Evolutionary conservation across 805 yeast genomes (phyloP).

Genomic region (Suhomyces sp.): DNA sequence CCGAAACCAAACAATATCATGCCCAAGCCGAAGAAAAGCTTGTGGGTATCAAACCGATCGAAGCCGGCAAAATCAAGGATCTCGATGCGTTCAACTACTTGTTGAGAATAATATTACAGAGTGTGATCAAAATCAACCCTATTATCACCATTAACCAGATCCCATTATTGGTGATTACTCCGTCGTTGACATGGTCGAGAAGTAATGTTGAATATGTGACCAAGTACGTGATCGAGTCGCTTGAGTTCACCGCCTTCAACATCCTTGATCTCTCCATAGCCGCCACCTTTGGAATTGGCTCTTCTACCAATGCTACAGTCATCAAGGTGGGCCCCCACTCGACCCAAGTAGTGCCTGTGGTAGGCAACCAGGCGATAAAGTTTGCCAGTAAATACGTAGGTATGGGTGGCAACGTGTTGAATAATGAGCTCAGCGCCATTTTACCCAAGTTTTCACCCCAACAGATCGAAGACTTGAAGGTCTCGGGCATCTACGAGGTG

Average conservation of each 20-base stretch:
- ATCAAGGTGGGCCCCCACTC: conserved; percentile 77
- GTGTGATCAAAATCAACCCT: conserved; percentile 37
- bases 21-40: conserved; percentile 31
- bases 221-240: conserved; percentile 68
- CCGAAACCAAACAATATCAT: conserved; percentile 34
- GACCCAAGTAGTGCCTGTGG: conserved; percentile 76
- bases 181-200: conserved; percentile 65
- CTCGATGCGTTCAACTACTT: conserved; percentile 68
- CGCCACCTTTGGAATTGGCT: conserved; percentile 69
- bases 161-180: conserved; percentile 67
- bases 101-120: conserved; percentile 43
- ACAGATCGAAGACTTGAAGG: conserved; percentile 75
- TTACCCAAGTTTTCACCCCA: conserved; percentile 54
- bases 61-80: conserved; percentile 60
- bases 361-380: conserved; percentile 62
- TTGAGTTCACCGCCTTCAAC: conserved; percentile 71
- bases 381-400: conserved; percentile 48
- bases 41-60: conserved; percentile 59
- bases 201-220: conserved; percentile 65
- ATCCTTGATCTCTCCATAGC: conserved; percentile 67
- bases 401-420: conserved; percentile 68
- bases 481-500: conserved; percentile 74
- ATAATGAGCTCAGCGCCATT: conserved; percentile 46
- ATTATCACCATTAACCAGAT: conserved; percentile 57
- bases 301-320: conserved; percentile 62